Evolutionary conservation across 2,329 filamentous ascomycete genomes (phyloP), one percentile per base, ranked within the genome.

Genomic region (Daldinia eschscholtzii): DNA sequence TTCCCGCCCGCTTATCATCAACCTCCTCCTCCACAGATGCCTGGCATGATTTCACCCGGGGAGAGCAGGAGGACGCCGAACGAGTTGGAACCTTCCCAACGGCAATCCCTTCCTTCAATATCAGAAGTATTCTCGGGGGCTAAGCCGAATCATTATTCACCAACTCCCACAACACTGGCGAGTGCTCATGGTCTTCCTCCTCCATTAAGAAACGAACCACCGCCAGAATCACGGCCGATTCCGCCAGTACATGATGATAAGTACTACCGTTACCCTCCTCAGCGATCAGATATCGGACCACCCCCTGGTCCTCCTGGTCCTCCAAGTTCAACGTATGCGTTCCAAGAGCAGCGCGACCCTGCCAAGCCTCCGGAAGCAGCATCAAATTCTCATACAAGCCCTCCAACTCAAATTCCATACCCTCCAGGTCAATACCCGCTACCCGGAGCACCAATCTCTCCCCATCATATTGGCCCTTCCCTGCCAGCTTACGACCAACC

Each of bases 401-500:
- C 79, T 33, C 76, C 78, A 3, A 79, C 80, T n/a, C 77, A 81
- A 10, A 77, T 77, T 9, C 73, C 81, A 20, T 82, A 83, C 26
- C 81, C 83, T 35, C 79, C 87, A 1, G 84, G 85, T 13, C 79
- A 79, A 3, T 86, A 86, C 15, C 76, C 77, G 10, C 67, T 79
- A 12, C 75, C 75, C 37, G 71, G 75, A 20, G 72, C 74, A n/a
- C 83, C 85, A 10, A 80, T 85, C 2, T 87, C 86, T 2, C 86
- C 86, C 2, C 81, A 85, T n/a, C 84, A 87, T 57, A 73, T 77
- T 10, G 81, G 79, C 1, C 82, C 80, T 4, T 79, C 82, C 30
- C 77, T 83, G 6, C 80, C 81, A 2, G 79, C 83, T 0, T 88
- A 84, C 64, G 86, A 88, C 12, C 72, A 82, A 3, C 81, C 83